Evolutionary conservation across 495 filamentous ascomycete species (phyloP).

Genomic region (Aspergillus biplanus): DNA sequence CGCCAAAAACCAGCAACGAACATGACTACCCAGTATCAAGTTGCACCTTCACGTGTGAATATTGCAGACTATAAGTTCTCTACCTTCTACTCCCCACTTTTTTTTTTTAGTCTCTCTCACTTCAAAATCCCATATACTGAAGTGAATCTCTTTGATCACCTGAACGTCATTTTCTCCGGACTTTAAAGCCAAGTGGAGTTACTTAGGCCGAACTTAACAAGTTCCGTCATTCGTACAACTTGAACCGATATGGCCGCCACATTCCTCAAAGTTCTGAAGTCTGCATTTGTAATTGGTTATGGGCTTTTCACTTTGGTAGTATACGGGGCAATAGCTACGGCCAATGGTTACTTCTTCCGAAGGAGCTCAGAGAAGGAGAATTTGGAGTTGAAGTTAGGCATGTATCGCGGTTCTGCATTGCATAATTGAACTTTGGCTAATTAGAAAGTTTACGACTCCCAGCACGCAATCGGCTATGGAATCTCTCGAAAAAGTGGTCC

Average conservation of each 20-base stretch:
- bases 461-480: conserved; percentile 53
- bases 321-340: conserved; percentile 31
- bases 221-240: not conserved
- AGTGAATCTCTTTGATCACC: too few relatives aligned
- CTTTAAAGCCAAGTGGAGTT: not conserved
- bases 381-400: conserved; percentile 46
- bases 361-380: conserved; percentile 39
- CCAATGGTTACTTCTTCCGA: conserved; percentile 38
- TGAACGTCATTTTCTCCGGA: too few relatives aligned
- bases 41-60: too few relatives aligned
- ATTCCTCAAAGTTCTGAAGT: conserved; percentile 29
- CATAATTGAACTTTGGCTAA: conserved; percentile 1
- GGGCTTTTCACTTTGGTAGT: conserved; percentile 40
- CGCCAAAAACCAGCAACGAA: too few relatives aligned
- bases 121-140: too few relatives aligned
- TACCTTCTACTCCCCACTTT: too few relatives aligned
- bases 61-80: too few relatives aligned
- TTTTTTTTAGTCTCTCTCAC: too few relatives aligned
- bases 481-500: conserved; percentile 41
- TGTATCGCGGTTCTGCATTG: not conserved
- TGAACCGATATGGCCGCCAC: conserved; percentile 30
- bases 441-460: not conserved
- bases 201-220: not conserved
- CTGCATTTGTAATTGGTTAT: conserved; percentile 32
- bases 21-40: too few relatives aligned